phyloP scores from a whole-genome alignment of 106 monocot genomes.

The Chionographis japonica region DNA sequence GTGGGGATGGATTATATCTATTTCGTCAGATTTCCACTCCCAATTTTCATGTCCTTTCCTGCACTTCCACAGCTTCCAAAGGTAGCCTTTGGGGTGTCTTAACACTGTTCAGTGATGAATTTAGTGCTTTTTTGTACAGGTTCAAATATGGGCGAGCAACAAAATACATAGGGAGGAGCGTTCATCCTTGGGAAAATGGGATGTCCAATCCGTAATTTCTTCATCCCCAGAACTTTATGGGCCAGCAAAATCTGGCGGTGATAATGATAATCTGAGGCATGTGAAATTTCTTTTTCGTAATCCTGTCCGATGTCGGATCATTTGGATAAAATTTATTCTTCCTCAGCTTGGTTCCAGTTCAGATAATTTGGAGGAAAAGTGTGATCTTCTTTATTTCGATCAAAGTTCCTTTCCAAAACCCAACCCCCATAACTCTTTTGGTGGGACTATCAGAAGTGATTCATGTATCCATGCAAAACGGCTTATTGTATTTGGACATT shows the following conservation, averaged over 20 bases:
- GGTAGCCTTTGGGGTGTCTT: no score
- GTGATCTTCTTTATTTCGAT: conserved; percentile 73
- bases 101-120: no score
- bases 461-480: conserved; percentile 86
- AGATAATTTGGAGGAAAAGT: conserved; percentile 36
- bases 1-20: no score
- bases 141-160: conserved; percentile 97
- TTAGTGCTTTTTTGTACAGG: conserved; percentile 35
- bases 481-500: conserved; percentile 69
- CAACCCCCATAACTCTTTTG: conserved; percentile 11
- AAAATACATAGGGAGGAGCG: conserved; percentile 81
- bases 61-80: no score
- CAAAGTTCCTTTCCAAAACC: conserved; percentile 35
- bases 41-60: no score
- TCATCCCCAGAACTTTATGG: conserved; percentile 58
- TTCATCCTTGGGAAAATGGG: conserved; percentile 91
- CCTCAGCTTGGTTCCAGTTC: conserved; percentile 29
- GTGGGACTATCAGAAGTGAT: conserved; percentile 10
- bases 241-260: conserved; percentile 42
- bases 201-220: conserved; percentile 46
- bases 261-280: conserved; percentile 48
- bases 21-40: no score
- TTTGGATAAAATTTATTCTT: conserved; percentile 77
- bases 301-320: conserved; percentile 77
- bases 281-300: conserved; percentile 74